A percentile compares a stretch with the other conserved stretches of the same genome.
Conservation (phyloP, 495 filamentous ascomycete species). For the Usnea hakonensis region DNA sequence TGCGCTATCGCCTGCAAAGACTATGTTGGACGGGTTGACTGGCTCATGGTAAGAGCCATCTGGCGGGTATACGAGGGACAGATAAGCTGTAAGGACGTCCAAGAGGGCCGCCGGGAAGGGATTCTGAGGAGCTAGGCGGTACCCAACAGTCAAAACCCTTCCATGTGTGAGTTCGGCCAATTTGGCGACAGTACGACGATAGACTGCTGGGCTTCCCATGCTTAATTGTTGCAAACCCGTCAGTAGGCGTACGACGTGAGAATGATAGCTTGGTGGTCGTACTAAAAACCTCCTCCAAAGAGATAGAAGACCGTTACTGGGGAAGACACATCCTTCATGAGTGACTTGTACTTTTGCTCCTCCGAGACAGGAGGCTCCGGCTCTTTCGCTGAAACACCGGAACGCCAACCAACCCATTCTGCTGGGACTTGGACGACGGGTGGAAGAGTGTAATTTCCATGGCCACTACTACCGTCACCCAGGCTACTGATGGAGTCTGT, state of each 20-base stretch:
- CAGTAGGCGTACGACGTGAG: background rate
- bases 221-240: slow-evolving; percentile 1
- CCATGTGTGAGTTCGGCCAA: slow-evolving; percentile 6
- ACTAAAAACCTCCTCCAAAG: slow-evolving; percentile 16
- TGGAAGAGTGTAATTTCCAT: background rate
- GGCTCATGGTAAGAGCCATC: slow-evolving; percentile 15
- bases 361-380: background rate
- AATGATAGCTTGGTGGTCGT: background rate
- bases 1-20: slow-evolving; percentile 24
- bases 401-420: slow-evolving; percentile 17
- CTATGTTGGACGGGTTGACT: slow-evolving; percentile 11
- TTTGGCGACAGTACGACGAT: slow-evolving; percentile 7
- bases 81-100: slow-evolving; percentile 25
- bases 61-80: slow-evolving; percentile 20
- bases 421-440: background rate
- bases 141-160: slow-evolving; percentile 27
- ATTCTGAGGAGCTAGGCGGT: slow-evolving; percentile 34
- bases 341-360: slow-evolving; percentile 6
- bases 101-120: slow-evolving; percentile 28
- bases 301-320: slow-evolving; percentile 14
- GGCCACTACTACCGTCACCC: background rate
- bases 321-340: slow-evolving; percentile 13
- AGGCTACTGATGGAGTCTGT: slow-evolving; percentile 1
- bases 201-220: slow-evolving; percentile 4
- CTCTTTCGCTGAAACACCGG: background rate